Evolutionary conservation across 345 rosid genomes (phyloP), one percentile per base, ranked within the genome.

Genomic region (Eucalyptus polybractea): DNA sequence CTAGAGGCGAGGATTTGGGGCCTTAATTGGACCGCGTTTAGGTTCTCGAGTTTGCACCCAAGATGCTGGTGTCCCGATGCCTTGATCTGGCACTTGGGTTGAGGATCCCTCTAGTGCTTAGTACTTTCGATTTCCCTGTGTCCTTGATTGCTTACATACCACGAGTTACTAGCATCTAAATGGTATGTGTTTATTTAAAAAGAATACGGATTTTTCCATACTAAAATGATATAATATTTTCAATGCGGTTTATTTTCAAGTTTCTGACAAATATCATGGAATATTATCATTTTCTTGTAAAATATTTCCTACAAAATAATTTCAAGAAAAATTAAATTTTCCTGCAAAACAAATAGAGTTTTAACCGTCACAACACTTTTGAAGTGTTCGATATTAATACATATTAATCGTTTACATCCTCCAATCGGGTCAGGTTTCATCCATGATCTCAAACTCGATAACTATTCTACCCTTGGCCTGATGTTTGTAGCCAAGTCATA

Each of bases 41-140:
- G 62, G 62, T 56, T 24, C 24, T 24, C 62, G 0, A 56, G 13
- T 29, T 10, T 24, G 29, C 3, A 10, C 62, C 60, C 62, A 21
- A 56, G 62, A 24, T 56, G 6, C 6, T 0, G 1, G 12, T 22
- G 13, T 2, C 3, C 1, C n/a, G n/a, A 4, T 56, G 62, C 60
- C 60, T 56, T 8, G 27, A 56, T 22, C 60, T 10, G 8, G 6
- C 29, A 56, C 62, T 56, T 24, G 27, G 3, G 27, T 56, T 56
- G 27, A 17, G 62, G 62, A 24, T 56, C 62, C 13, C 29, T 24
- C 62, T 56, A 56, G 1, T 56, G 62, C 62, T 4, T 24, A n/a
- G 62, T 2, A 56, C 62, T 53, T n/a, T n/a, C 2, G 5, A 53
- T 53, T 53, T 53, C 56, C 56, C 12, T 3, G 1, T 0, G 27